Conservation (phyloP, 2,329 filamentous ascomycete species). For the Colletotrichum musicola region DNA sequence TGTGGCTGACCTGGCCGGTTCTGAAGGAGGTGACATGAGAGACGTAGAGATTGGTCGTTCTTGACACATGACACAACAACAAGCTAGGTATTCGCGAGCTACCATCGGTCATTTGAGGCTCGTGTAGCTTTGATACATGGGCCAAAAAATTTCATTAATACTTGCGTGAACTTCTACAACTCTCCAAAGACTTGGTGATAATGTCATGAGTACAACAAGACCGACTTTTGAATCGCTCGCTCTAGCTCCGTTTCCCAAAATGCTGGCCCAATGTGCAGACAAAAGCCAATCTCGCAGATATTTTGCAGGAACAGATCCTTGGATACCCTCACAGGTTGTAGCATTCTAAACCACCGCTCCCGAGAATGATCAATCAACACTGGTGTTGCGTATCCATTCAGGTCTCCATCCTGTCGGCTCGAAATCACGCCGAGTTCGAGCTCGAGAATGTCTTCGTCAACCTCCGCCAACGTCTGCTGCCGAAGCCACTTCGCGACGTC, state of each 20-base stretch:
- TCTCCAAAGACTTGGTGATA: too few relatives aligned
- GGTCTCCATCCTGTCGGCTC: neutral
- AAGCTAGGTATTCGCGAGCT: too few relatives aligned
- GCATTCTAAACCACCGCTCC: too few relatives aligned
- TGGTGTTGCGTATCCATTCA: neutral
- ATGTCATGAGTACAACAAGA: too few relatives aligned
- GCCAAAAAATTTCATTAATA: too few relatives aligned
- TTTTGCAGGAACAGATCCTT: conserved; percentile 3
- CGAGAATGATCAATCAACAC: neutral
- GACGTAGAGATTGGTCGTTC: too few relatives aligned
- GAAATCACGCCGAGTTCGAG: neutral
- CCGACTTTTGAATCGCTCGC: neutral
- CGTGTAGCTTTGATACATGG: too few relatives aligned
- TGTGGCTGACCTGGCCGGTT: too few relatives aligned
- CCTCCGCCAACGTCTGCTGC: neutral
- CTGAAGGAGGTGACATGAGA: too few relatives aligned
- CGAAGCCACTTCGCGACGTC: neutral
- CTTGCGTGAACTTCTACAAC: too few relatives aligned
- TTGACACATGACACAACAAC: too few relatives aligned
- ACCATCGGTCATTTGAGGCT: too few relatives aligned
- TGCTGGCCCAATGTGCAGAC: neutral
- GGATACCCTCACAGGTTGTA: neutral
- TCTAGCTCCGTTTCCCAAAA: neutral
- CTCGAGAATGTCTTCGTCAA: neutral
- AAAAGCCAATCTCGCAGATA: conserved; percentile 3